These are phyloP conservation scores for Groenewaldozyma sp. DNA, from an alignment of 1,139 yeast species.

Conservation along the genomic window DNA sequence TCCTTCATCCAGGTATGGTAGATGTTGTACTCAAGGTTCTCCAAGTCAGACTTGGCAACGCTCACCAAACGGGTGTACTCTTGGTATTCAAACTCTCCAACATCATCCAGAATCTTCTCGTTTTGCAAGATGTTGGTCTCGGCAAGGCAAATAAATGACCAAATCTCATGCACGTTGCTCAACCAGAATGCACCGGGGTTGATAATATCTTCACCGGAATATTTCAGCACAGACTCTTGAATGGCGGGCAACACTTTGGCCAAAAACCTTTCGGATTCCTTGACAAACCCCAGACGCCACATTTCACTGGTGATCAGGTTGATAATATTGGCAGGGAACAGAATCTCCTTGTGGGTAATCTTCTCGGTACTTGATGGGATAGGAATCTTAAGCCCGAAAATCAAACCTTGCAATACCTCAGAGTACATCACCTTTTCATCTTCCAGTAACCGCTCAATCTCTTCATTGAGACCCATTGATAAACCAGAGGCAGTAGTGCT, in stretches of 20 bases:
- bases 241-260: constrained; percentile 86
- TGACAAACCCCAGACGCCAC: constrained; percentile 96
- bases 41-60: constrained; percentile 90
- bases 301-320: constrained; percentile 88
- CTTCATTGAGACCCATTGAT: constrained; percentile 28
- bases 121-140: constrained; percentile 81
- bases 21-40: constrained; percentile 84
- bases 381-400: constrained; percentile 85
- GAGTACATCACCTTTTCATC: constrained; percentile 71
- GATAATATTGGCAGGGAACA: constrained; percentile 93
- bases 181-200: constrained; percentile 97
- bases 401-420: constrained; percentile 80
- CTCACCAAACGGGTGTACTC: constrained; percentile 86
- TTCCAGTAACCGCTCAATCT: constrained; percentile 44
- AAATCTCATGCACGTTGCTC: constrained; percentile 90
- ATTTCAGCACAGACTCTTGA: constrained; percentile 44
- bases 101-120: constrained; percentile 67
- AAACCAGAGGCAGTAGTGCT: constrained; percentile 22
- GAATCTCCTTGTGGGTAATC: constrained; percentile 79
- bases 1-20: constrained; percentile 98
- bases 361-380: constrained; percentile 73
- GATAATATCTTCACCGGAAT: constrained; percentile 75
- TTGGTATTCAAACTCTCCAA: constrained; percentile 85
- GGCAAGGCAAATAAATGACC: constrained; percentile 90
- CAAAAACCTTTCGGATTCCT: constrained; percentile 82